A percentile compares a stretch with the other conserved stretches of the same genome.
Evolutionary conservation across 23 red algal genomes (phyloP).

Genomic region (Gracilaria gracilis): DNA sequence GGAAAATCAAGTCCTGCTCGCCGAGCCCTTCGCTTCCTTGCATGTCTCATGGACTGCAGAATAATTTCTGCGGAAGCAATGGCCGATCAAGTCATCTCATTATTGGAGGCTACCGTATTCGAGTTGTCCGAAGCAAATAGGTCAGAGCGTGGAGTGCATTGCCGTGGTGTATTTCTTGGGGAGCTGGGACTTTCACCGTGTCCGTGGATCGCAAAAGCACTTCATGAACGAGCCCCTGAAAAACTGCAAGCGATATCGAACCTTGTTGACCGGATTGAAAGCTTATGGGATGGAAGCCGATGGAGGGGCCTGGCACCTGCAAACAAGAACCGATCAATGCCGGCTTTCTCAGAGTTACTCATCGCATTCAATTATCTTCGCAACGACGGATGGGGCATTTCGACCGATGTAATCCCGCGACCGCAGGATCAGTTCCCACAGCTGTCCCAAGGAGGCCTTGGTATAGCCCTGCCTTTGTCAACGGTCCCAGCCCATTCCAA

Average conservation of each 20-base stretch:
- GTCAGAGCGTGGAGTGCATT: conserved; percentile 72
- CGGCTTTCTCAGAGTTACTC: conserved; percentile 52
- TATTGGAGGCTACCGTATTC: conserved; percentile 63
- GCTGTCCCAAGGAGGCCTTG: conserved; percentile 27
- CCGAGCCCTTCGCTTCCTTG: conserved; percentile 82
- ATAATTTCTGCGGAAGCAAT: conserved; percentile 59
- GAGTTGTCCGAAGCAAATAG: conserved; percentile 61
- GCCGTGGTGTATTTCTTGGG: conserved; percentile 68
- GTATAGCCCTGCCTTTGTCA: conserved; percentile 13
- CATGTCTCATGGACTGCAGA: conserved; percentile 60
- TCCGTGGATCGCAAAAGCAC: conserved; percentile 49
- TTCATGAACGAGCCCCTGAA: conserved; percentile 41
- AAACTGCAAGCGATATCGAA: conserved; percentile 40
- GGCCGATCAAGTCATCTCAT: conserved; percentile 38
- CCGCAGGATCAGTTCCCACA: conserved; percentile 52
- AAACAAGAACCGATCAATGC: conserved; percentile 27
- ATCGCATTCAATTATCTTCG: conserved; percentile 35
- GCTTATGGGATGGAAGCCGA: conserved; percentile 39
- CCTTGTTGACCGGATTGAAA: conserved; percentile 23
- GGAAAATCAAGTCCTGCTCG: conserved; percentile 67
- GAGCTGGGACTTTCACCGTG: conserved; percentile 67
- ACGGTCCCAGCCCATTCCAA: conserved; percentile 64
- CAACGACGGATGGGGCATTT: conserved; percentile 33
- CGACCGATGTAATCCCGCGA: conserved; percentile 44
- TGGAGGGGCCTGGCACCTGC: conserved; percentile 59